A percentile compares a stretch with the other conserved stretches of the same genome.
Evolutionary conservation across 2,329 filamentous ascomycete genomes (phyloP).

Genomic region (Monilinia fructicola): DNA sequence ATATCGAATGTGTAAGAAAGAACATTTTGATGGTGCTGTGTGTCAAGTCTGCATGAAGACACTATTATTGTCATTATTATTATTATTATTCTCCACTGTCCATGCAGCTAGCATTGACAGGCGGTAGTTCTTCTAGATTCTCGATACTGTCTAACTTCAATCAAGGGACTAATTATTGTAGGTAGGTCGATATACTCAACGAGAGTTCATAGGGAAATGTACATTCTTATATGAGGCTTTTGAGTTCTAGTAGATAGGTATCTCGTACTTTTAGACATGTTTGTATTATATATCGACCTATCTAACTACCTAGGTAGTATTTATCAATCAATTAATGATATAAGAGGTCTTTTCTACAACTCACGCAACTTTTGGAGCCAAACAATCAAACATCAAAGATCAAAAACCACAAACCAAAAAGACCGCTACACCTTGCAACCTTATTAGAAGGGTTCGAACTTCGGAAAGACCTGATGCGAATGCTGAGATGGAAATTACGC

Average conservation of each 20-base stretch:
- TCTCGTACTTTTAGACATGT: too few species aligned
- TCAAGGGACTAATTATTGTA: not conserved
- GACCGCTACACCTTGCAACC: not conserved
- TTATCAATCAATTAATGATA: too few species aligned
- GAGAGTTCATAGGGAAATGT: not conserved
- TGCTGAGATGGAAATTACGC: constrained; percentile 14
- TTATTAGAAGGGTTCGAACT: not conserved
- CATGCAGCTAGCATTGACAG: too few species aligned
- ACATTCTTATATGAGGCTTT: not conserved
- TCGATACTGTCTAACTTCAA: not conserved
- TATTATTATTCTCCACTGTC: not conserved
- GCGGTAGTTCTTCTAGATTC: not conserved
- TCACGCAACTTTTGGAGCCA: too few species aligned
- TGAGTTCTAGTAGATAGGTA: too few species aligned
- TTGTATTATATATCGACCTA: too few species aligned
- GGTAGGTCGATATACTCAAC: not conserved
- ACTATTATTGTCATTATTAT: not conserved
- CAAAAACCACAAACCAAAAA: not conserved
- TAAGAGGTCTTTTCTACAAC: too few species aligned
- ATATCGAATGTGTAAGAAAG: not conserved
- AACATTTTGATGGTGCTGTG: not conserved
- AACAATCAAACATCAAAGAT: too few species aligned
- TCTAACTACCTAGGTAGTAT: too few species aligned
- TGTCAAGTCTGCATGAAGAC: constrained; percentile 2
- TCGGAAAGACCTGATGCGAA: constrained; percentile 16